Conservation (phyloP, 2,329 filamentous ascomycete genomes). For the Microsporum canis region DNA sequence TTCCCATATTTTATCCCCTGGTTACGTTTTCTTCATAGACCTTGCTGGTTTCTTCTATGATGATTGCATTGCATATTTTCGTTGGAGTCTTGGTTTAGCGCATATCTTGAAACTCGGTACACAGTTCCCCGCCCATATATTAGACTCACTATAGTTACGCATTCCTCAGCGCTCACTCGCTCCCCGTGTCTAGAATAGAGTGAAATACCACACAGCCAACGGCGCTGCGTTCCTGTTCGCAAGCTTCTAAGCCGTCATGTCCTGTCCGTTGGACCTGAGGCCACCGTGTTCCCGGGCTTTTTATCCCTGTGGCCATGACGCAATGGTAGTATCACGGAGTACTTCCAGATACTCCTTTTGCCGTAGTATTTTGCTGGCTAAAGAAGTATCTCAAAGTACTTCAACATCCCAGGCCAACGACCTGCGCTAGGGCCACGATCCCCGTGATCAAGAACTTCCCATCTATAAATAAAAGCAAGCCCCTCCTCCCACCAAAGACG, state of each 20-base stretch:
- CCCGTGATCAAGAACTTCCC: neutral
- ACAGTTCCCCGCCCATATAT: neutral
- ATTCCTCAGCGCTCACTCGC: neutral
- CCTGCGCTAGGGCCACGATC: neutral
- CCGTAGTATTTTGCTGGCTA: neutral
- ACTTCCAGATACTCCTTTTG: neutral
- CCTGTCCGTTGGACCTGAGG: constrained; percentile 1
- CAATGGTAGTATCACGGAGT: neutral
- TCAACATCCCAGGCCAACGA: neutral
- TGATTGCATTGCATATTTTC: neutral
- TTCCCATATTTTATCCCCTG: neutral
- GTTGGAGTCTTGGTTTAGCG: constrained; percentile 1
- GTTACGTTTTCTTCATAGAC: constrained; percentile 2
- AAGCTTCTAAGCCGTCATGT: neutral
- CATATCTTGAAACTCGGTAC: neutral
- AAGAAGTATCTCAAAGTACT: neutral
- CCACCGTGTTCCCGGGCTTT: constrained; percentile 1
- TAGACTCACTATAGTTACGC: neutral
- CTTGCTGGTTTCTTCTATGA: neutral
- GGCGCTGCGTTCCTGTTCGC: neutral
- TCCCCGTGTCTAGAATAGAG: neutral
- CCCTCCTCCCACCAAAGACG: neutral
- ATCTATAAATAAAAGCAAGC: neutral
- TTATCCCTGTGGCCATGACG: neutral
- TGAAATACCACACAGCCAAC: neutral